Evolutionary conservation across 192 early-diverging fungal species (phyloP), one percentile per base, ranked within the genome.

Genomic region (Radiomyces spectabilis): DNA sequence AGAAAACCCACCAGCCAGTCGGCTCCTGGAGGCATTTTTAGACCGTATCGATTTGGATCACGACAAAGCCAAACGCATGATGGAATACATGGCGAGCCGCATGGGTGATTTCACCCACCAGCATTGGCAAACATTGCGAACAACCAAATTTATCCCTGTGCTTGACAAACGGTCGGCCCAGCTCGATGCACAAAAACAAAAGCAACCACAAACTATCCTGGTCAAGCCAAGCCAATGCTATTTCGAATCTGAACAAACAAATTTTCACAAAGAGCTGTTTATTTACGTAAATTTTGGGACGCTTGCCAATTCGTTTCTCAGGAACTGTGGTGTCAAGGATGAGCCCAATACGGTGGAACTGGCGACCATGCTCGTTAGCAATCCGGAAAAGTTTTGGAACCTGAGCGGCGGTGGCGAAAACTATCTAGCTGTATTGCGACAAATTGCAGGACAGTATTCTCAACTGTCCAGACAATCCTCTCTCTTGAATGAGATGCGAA

Each of bases 281-380:
- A 55, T 61, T 0, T 79, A 72, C 19, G 67, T 85, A 30, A 84
- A 92, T 58, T 94, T 92, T 69, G 88, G 89, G 1, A 35, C 63
- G 0, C 35, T 66, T 1, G 91, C 87, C 9, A 87, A 92, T 61
- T 63, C 75, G 7, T 95, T 95, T 47, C 63, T 95, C 38, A 79
- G 81, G 25, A 74, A 79, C 1, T 95, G 93, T 53, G 93, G 93
- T 43, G 87, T 93, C 9, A 85, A 84, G 48, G 80, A 86, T 31
- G 84, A 88, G 44, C 90, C 91, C 0, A 77, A 85, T 0, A 81
- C 86, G 1, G 38, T 78, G 13, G 91, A 95, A 29, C 54, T 93
- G 30, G 78, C 90, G 0, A 57, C 73, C 8, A 68, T 80, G 42
- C 61, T 95, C 8, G 78, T 89, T 0, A 71, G 73, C 2, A 43